Evolutionary conservation across 2,329 filamentous ascomycete genomes (phyloP).

Genomic region (Ophiostoma tasmaniense): DNA sequence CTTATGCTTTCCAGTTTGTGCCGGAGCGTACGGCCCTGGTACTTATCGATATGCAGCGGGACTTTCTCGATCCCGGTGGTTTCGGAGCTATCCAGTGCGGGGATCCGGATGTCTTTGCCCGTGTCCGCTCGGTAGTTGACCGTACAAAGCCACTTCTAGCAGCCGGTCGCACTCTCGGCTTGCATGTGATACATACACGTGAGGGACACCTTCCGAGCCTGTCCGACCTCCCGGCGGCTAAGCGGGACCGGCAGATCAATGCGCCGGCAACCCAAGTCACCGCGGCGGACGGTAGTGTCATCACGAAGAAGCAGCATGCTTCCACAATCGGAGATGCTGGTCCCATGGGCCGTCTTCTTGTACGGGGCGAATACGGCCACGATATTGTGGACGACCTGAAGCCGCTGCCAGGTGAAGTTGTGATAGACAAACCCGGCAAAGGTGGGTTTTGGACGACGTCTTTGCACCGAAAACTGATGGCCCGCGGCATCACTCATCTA

Average conservation of each 20-base stretch:
- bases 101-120: conserved; percentile 27
- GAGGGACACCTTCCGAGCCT: not conserved
- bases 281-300: not conserved
- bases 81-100: conserved; percentile 43
- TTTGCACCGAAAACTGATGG: not conserved
- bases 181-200: not conserved
- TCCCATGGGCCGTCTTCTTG: not conserved
- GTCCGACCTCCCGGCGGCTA: not conserved
- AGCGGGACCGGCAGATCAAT: not conserved
- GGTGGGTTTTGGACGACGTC: not conserved
- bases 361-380: not conserved
- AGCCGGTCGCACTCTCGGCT: not conserved
- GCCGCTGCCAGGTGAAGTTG: not conserved
- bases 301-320: not conserved
- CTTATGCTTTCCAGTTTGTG: not conserved
- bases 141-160: conserved; percentile 30
- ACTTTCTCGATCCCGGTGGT: conserved; percentile 39
- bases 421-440: not conserved
- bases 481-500: not conserved
- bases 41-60: conserved; percentile 48
- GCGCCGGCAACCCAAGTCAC: not conserved
- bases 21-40: conserved; percentile 39
- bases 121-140: conserved; percentile 37
- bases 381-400: not conserved
- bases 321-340: not conserved